Base-by-base conservation (phyloP, 2,329 filamentous ascomycete species). In the Pseudodiploospora longispora region DNA sequence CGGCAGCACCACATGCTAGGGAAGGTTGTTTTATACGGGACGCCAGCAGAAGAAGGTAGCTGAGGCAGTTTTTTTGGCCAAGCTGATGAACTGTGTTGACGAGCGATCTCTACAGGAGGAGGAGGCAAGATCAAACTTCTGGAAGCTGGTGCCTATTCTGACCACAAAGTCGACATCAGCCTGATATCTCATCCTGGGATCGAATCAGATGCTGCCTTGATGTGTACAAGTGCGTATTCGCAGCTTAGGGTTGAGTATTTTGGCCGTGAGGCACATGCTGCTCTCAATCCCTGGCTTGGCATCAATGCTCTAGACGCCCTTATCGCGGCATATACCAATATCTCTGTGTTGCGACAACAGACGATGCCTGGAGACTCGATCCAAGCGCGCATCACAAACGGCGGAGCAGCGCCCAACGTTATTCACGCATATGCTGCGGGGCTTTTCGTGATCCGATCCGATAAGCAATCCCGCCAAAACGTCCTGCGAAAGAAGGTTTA, bases 241-340 rank as follows among this genome's bases (percentile, higher is more conserved):
- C 60, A 63, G 41, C 69, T 77, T 54, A 67, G 65, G 38, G 73
- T 71, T 4, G 71, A 72, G 48, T 79, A 74, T 52, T 66, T 69
- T 7, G 78, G 77, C 5, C 68, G 67, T 33, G 71, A 72, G 43
- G 75, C 76, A 1, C 76, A 80, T 50, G 76, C 76, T 0, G 75
- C 73, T 3, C 67, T 68, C 1, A 71, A 66, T 30, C 76, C 76
- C 0, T 80, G 75, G 75, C 64, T 74, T 5, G 76, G 76, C 0
- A 65, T 75, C 52, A 80, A 80, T 53, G 76, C 76, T 0, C 66
- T 80, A 2, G 76, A 81, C 53, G 76, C 75, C 1, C 52, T 77
- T 27, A 61, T 80, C 3, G 62, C 66, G 1, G 69, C 63, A 5
- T 74, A 73, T 52, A 68, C 66, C 40, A 61, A 61, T 36, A 55